phyloP scores from a whole-genome alignment of 768 basidiomycete genomes.

The Trametes coccinea region DNA sequence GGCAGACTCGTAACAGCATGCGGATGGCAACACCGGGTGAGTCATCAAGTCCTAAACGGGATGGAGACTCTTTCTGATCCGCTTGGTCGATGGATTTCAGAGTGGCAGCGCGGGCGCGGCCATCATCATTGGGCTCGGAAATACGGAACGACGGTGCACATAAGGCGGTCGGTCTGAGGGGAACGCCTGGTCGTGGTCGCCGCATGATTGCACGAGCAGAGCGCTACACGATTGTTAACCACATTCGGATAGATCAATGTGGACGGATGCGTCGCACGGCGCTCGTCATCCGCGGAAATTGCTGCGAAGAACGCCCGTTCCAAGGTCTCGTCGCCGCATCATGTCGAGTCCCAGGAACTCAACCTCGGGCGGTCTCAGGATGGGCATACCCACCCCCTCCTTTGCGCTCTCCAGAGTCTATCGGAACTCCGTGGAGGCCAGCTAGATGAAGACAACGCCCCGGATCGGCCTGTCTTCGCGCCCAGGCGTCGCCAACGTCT shows the following conservation, averaged over 20 bases:
- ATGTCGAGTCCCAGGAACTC: neutral
- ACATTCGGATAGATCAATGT: no score
- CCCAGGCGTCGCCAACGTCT: neutral
- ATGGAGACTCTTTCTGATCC: no score
- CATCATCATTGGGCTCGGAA: neutral
- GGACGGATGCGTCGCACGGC: no score
- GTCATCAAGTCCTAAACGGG: no score
- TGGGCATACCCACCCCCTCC: neutral
- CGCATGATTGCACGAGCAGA: no score
- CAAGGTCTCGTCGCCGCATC: neutral
- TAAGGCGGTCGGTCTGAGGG: no score
- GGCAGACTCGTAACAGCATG: no score
- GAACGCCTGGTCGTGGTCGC: no score
- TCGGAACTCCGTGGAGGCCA: conserved; percentile 12
- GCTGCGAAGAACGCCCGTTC: neutral
- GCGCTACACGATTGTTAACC: no score
- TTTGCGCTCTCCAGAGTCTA: conserved; percentile 5
- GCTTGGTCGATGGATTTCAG: no score
- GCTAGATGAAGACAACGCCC: conserved; percentile 11
- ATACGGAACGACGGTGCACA: neutral
- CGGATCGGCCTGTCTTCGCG: neutral
- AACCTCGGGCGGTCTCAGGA: neutral
- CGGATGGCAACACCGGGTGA: no score
- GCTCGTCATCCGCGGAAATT: neutral
- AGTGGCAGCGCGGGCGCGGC: neutral